phyloP scores from a whole-genome alignment of 1,139 yeast genomes.

The Candida pseudoviswanathii region DNA sequence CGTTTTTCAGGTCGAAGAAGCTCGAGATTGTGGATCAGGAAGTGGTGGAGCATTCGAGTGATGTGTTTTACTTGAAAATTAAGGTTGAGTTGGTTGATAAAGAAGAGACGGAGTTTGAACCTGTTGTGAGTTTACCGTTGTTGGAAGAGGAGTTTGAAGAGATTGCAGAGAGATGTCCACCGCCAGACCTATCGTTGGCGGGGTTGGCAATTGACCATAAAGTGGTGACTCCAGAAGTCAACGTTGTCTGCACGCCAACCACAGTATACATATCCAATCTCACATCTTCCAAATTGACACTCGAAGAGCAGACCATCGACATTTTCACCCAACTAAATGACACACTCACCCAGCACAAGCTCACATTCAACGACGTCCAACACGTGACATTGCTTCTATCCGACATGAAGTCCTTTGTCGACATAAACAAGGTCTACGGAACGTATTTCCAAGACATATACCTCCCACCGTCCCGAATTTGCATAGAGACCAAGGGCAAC shows the following conservation, averaged over 20 bases:
- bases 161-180: constrained; percentile 18
- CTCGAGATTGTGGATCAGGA: constrained; percentile 47
- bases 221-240: constrained; percentile 7
- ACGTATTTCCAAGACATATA: constrained; percentile 54
- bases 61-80: constrained; percentile 65
- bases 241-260: constrained; percentile 20
- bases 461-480: constrained; percentile 85
- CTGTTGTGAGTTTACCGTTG: constrained; percentile 45
- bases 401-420: constrained; percentile 64
- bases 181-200: constrained; percentile 2
- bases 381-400: constrained; percentile 61
- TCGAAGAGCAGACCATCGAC: constrained; percentile 49
- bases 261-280: constrained; percentile 57
- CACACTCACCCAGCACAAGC: constrained; percentile 27
- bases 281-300: constrained; percentile 20
- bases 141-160: constrained; percentile 52
- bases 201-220: not conserved
- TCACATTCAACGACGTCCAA: constrained; percentile 47
- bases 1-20: constrained; percentile 62
- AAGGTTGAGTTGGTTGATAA: constrained; percentile 47
- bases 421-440: constrained; percentile 62
- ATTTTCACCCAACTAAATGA: constrained; percentile 47
- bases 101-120: constrained; percentile 25
- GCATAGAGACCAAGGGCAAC: constrained; percentile 58
- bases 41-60: constrained; percentile 52